Percentiles rank a stretch among this genome's conserved stretches.
phyloP scores from a whole-genome alignment of 169 alveolate species.

The Plasmodium sp. region DNA sequence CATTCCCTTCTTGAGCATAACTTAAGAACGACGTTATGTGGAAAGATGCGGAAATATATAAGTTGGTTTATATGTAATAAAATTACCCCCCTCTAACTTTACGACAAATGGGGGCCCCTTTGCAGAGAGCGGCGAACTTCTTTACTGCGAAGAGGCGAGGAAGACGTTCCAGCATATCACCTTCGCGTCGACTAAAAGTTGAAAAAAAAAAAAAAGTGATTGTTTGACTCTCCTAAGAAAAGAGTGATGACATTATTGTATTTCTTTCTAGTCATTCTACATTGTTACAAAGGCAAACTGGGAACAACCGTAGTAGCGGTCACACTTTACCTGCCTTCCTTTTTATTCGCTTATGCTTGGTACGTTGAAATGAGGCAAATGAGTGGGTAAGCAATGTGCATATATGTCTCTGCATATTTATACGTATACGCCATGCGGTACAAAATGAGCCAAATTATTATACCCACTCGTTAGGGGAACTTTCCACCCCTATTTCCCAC shows the following conservation, averaged over 20 bases:
- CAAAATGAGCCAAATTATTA: not conserved
- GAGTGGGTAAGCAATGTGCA: not conserved
- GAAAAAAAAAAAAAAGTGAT: not conserved
- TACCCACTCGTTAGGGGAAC: not conserved
- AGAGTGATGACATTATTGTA: not conserved
- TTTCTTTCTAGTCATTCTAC: not conserved
- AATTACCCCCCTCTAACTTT: not conserved
- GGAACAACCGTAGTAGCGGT: not conserved
- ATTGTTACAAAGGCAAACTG: not conserved
- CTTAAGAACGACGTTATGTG: not conserved
- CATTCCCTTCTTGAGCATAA: not conserved
- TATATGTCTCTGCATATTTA: not conserved
- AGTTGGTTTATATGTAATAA: not conserved
- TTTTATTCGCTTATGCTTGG: not conserved
- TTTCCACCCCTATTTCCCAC: not conserved
- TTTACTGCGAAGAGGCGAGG: not conserved
- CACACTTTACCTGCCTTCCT: not conserved
- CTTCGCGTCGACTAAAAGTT: not conserved
- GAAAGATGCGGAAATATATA: not conserved
- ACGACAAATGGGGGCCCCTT: not conserved
- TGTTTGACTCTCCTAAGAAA: not conserved
- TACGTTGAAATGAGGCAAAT: not conserved
- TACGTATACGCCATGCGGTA: not conserved
- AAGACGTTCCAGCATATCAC: not conserved
- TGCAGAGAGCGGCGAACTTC: not conserved